These are phyloP conservation scores for Maudiozyma bulderi DNA, from an alignment of 805 yeast species.

Conservation along the genomic window DNA sequence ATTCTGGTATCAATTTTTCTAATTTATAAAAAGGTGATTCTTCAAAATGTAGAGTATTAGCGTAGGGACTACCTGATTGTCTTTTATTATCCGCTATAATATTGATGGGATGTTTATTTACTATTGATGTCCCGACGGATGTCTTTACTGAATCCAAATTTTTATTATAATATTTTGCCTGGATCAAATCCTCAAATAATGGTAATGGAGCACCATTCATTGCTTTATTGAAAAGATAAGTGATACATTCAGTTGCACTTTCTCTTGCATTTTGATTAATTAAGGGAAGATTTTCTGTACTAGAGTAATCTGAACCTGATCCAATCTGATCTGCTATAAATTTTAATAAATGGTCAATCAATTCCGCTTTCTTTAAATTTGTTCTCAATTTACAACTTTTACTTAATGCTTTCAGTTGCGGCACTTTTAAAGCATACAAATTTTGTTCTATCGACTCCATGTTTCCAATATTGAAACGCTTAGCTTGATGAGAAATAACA, in stretches of 20 bases:
- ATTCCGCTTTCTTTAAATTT: slow-evolving; percentile 51
- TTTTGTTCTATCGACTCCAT: not conserved
- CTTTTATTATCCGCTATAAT: not conserved
- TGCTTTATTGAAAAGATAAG: not conserved
- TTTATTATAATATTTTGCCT: not conserved
- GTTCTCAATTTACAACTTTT: slow-evolving; percentile 39
- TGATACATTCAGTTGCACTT: not conserved
- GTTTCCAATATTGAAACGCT: not conserved
- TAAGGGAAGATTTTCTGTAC: not conserved
- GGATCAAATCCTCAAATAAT: not conserved
- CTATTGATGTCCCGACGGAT: not conserved
- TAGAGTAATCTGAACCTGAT: not conserved
- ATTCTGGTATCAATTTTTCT: slow-evolving; percentile 41
- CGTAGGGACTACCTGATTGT: slow-evolving; percentile 1
- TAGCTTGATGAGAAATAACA: no score
- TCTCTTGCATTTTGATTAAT: not conserved
- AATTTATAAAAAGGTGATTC: slow-evolving; percentile 49
- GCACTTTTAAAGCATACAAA: slow-evolving; percentile 31
- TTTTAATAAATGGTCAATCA: slow-evolving; percentile 43
- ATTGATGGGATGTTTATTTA: not conserved
- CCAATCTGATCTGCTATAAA: slow-evolving; percentile 12
- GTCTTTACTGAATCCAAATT: not conserved
- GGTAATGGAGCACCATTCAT: not conserved
- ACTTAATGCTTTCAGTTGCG: slow-evolving; percentile 44
- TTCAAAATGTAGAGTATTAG: slow-evolving; percentile 29